phyloP scores from a whole-genome alignment of 108 stramenopile species.

The Cyclotella distinguenda region DNA sequence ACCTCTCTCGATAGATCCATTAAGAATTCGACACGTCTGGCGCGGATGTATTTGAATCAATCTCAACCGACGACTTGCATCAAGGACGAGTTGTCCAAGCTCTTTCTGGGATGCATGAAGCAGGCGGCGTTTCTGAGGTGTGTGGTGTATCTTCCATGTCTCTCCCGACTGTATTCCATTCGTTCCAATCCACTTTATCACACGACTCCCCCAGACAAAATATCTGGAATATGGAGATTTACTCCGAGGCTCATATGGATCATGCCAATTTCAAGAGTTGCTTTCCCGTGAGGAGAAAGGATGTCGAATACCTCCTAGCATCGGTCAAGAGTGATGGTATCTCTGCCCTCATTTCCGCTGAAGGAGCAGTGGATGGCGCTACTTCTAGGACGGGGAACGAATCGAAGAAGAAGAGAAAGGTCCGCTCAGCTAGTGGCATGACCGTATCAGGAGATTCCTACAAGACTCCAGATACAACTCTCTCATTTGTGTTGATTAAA shows the following conservation, averaged over 20 bases:
- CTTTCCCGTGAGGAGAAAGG: constrained; percentile 12
- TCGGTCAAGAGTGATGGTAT: background rate
- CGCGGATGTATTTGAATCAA: background rate
- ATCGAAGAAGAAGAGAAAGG: background rate
- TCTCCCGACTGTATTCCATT: background rate
- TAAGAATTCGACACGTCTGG: background rate
- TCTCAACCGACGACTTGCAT: background rate
- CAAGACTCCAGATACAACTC: background rate
- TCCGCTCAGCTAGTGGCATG: background rate
- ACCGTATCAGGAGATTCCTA: background rate
- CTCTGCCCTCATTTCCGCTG: background rate
- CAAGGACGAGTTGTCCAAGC: constrained; percentile 22
- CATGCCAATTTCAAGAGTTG: background rate
- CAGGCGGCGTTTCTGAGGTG: constrained; percentile 26
- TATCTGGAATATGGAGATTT: constrained; percentile 30
- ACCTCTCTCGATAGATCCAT: constrained; percentile 4
- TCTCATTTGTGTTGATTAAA: constrained; percentile 15
- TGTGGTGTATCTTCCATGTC: background rate
- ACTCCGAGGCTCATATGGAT: constrained; percentile 9
- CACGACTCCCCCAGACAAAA: constrained; percentile 13
- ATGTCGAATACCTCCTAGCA: constrained; percentile 11
- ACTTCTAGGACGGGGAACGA: background rate
- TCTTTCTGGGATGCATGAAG: constrained; percentile 9
- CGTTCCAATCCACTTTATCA: background rate
- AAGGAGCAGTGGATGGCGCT: background rate